Evolutionary conservation across 176 grass and related monocot species (phyloP).

Genomic region (Ampelocalamus luodianensis): DNA sequence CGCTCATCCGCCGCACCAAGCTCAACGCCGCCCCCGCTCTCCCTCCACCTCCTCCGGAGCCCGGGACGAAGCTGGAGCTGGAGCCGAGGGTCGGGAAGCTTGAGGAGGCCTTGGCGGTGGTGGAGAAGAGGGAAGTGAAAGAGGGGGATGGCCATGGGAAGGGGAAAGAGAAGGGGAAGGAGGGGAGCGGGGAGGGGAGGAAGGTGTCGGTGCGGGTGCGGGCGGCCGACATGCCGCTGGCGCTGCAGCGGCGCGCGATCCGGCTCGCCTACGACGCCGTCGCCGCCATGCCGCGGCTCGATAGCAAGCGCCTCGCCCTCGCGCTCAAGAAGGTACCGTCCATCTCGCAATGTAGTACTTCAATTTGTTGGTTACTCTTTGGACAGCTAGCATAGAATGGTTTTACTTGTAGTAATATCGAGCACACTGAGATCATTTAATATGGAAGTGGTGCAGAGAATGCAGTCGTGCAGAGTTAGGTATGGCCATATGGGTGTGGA

Average conservation of each 20-base stretch:
- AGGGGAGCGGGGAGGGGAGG: conserved; percentile 14
- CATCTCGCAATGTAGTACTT: background rate
- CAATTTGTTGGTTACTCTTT: background rate
- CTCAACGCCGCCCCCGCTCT: conserved; percentile 43
- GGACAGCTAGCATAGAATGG: background rate
- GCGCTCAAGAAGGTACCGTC: conserved; percentile 80
- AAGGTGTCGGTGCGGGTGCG: conserved; percentile 65
- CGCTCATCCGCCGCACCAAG: conserved; percentile 81
- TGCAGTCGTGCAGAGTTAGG: background rate
- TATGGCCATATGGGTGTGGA: background rate
- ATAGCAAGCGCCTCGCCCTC: conserved; percentile 85
- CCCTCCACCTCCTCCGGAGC: background rate
- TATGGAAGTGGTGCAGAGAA: background rate
- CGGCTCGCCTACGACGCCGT: conserved; percentile 67
- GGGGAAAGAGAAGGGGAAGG: conserved; percentile 31
- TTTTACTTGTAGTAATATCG: too few relatives aligned
- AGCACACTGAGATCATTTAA: background rate
- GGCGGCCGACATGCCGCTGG: conserved; percentile 74
- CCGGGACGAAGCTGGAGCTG: background rate
- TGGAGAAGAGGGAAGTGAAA: conserved; percentile 36
- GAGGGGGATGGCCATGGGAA: background rate
- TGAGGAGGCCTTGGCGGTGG: conserved; percentile 10
- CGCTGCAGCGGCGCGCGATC: conserved; percentile 76
- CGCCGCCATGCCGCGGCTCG: conserved; percentile 65
- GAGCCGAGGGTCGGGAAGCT: background rate